Conservation (phyloP, 2,329 filamentous ascomycete species). For the Aspergillus fructus region DNA sequence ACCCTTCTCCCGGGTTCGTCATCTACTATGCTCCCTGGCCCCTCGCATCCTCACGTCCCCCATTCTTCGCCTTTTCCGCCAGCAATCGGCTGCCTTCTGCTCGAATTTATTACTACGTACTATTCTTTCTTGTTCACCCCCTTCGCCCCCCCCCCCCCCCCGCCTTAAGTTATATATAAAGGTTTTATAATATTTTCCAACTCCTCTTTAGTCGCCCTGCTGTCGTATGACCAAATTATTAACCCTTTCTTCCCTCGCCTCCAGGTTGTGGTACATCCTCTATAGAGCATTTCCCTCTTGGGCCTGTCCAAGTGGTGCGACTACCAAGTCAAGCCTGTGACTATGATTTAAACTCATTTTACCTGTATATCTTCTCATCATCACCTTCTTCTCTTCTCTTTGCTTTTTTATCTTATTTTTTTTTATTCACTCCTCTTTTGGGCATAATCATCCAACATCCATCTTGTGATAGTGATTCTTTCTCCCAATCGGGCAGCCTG, state of each 20-base stretch:
- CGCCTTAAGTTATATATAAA: not conserved
- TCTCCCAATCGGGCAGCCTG: slow-evolving; percentile 12
- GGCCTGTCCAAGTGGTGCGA: not conserved
- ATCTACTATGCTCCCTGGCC: slow-evolving; percentile 16
- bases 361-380: slow-evolving; percentile 11
- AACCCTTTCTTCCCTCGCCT: slow-evolving; percentile 7
- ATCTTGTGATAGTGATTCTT: not conserved
- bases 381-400: slow-evolving; percentile 5
- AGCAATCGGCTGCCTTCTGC: not conserved
- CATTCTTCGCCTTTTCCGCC: slow-evolving; percentile 1
- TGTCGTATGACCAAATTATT: slow-evolving; percentile 14
- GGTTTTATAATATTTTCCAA: slow-evolving; percentile 3
- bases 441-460: not conserved
- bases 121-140: slow-evolving; percentile 1
- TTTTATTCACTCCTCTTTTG: not conserved
- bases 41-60: slow-evolving; percentile 12
- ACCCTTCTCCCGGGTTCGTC: slow-evolving; percentile 14
- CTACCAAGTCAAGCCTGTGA: not conserved
- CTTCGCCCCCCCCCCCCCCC: not conserved
- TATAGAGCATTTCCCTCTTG: not conserved
- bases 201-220: not conserved
- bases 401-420: not conserved
- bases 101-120: not conserved
- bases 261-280: not conserved
- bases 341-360: slow-evolving; percentile 14